Conservation (phyloP, 208 protist species). For the Leishmania arabica region DNA sequence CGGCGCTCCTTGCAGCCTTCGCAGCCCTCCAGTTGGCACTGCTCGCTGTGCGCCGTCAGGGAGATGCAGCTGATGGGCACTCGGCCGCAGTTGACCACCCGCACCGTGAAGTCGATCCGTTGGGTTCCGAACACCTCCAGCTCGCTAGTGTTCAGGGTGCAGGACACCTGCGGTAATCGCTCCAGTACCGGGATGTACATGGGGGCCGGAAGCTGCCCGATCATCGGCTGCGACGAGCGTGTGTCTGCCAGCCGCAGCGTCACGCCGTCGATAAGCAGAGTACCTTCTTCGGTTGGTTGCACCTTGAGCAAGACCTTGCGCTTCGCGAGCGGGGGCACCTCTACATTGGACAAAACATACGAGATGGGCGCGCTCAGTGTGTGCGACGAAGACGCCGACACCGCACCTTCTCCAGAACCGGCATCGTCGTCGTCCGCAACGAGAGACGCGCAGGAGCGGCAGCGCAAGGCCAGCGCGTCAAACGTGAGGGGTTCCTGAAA, state of each 20-base stretch:
- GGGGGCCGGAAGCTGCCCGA: constrained; percentile 34
- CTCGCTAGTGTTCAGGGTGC: constrained; percentile 68
- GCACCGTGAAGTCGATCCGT: constrained; percentile 62
- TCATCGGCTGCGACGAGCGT: constrained; percentile 43
- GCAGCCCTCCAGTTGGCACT: constrained; percentile 84
- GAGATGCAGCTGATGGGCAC: constrained; percentile 68
- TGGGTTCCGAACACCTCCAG: constrained; percentile 86
- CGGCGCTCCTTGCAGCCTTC: constrained; percentile 78
- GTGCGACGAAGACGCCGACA: background rate
- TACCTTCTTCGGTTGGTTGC: constrained; percentile 63
- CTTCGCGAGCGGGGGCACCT: constrained; percentile 51
- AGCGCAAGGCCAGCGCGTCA: constrained; percentile 59
- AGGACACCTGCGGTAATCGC: constrained; percentile 76
- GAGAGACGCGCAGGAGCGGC: constrained; percentile 18
- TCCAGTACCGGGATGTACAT: constrained; percentile 75
- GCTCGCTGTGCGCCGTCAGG: constrained; percentile 80
- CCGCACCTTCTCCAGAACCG: background rate
- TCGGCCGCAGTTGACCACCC: constrained; percentile 70
- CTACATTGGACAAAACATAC: constrained; percentile 64
- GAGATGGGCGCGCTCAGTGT: constrained; percentile 45
- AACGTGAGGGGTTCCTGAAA: constrained; percentile 50
- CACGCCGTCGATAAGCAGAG: constrained; percentile 67
- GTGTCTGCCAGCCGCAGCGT: constrained; percentile 45
- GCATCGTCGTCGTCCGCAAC: background rate
- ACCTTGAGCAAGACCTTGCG: constrained; percentile 65